phyloP scores from a whole-genome alignment of 2,329 filamentous ascomycete genomes.

The Aspergillus puulaauensis region DNA sequence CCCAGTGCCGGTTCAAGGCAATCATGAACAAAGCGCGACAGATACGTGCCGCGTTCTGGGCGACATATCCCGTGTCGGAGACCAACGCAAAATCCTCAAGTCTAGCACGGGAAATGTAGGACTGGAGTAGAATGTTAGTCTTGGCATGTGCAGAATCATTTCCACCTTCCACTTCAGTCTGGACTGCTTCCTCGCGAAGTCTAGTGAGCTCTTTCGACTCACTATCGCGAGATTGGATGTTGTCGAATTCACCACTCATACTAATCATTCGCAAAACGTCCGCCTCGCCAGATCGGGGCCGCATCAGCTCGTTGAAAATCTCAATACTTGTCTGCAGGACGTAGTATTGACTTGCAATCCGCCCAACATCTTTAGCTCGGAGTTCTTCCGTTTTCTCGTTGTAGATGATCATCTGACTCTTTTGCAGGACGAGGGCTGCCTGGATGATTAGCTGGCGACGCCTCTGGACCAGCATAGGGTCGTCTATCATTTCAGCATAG shows the following conservation, averaged over 20 bases:
- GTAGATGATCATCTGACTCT: slow-evolving; percentile 98
- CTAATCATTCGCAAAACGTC: slow-evolving; percentile 96
- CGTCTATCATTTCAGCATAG: slow-evolving; percentile 84
- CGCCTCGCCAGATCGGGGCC: slow-evolving; percentile 77
- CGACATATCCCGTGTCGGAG: slow-evolving; percentile 91
- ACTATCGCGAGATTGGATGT: slow-evolving; percentile 86
- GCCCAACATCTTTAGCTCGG: slow-evolving; percentile 88
- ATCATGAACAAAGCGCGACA: slow-evolving; percentile 97
- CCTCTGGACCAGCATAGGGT: slow-evolving; percentile 82
- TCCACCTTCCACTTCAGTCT: slow-evolving; percentile 74
- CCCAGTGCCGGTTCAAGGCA: slow-evolving; percentile 91
- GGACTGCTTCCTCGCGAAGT: slow-evolving; percentile 68
- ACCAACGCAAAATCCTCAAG: slow-evolving; percentile 91
- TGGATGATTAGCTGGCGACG: slow-evolving; percentile 83
- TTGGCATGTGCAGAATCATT: slow-evolving; percentile 74
- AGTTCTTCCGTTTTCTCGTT: slow-evolving; percentile 93
- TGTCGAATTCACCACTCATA: slow-evolving; percentile 97
- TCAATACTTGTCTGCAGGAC: slow-evolving; percentile 91
- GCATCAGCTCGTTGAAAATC: slow-evolving; percentile 96
- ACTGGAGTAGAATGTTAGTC: slow-evolving; percentile 92
- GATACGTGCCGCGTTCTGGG: slow-evolving; percentile 92
- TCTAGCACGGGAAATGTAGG: slow-evolving; percentile 84
- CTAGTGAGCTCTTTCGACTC: slow-evolving; percentile 83
- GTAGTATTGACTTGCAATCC: slow-evolving; percentile 97
- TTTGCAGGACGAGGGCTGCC: slow-evolving; percentile 80